Percentiles rank a stretch among this genome's conserved stretches.
phyloP scores from a whole-genome alignment of 495 filamentous ascomycete species.

The Halenospora varia region DNA sequence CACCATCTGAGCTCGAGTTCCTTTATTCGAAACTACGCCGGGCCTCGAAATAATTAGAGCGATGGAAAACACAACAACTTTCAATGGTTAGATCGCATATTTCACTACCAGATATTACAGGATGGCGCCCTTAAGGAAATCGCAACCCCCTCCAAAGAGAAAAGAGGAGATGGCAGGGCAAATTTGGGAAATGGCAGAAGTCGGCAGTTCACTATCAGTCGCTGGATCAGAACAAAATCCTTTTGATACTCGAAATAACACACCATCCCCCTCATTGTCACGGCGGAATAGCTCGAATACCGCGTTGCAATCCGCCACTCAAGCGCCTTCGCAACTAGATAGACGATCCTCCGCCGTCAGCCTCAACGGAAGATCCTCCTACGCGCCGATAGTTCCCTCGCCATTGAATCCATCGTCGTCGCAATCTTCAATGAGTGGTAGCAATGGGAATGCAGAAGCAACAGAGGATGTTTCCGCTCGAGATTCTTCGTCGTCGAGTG shows the following conservation, averaged over 20 bases:
- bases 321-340: background rate
- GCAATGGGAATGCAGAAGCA: background rate
- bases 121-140: constrained; percentile 7
- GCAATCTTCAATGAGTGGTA: constrained; percentile 4
- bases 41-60: background rate
- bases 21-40: background rate
- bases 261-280: background rate
- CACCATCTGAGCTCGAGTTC: background rate
- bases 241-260: background rate
- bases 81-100: background rate
- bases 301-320: background rate
- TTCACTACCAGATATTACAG: background rate
- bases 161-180: background rate
- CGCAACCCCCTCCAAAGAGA: background rate
- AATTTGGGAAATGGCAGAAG: constrained; percentile 1
- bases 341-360: background rate
- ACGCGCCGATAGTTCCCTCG: constrained; percentile 23
- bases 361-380: constrained; percentile 11
- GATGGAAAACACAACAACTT: background rate
- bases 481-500: constrained; percentile 7
- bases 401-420: constrained; percentile 22
- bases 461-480: background rate
- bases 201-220: constrained; percentile 3
- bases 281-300: constrained; percentile 3
- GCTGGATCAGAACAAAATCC: background rate